Conservation (phyloP, 495 filamentous ascomycete genomes). For the Xylaria acuta region DNA sequence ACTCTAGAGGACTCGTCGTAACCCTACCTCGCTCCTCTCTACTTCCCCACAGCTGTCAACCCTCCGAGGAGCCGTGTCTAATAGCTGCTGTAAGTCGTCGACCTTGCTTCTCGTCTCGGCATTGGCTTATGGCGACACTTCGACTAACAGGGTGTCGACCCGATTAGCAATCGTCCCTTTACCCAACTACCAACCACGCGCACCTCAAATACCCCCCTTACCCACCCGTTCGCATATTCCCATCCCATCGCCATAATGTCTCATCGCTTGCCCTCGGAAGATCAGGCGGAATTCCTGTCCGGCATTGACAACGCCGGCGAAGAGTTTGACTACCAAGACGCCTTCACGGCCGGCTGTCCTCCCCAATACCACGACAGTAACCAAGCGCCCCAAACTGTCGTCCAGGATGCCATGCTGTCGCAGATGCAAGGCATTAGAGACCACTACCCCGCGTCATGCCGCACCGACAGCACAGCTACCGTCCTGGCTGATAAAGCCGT, state of each 20-base stretch:
- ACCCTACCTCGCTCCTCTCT: background rate
- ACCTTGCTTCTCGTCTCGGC: background rate
- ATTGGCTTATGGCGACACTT: background rate
- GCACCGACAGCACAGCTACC: slow-evolving; percentile 13
- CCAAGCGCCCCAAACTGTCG: slow-evolving; percentile 25
- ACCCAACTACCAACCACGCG: background rate
- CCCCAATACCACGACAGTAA: slow-evolving; percentile 35
- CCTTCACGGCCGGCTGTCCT: slow-evolving; percentile 26
- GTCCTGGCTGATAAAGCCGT: background rate
- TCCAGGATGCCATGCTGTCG: background rate
- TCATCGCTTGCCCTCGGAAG: slow-evolving; percentile 11
- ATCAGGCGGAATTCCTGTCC: background rate
- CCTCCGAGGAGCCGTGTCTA: background rate
- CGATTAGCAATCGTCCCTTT: background rate
- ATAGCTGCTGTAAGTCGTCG: slow-evolving; percentile 6
- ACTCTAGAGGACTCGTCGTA: background rate
- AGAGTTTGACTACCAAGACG: slow-evolving; percentile 10
- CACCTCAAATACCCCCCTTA: background rate
- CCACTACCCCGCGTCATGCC: background rate
- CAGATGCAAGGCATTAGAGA: background rate
- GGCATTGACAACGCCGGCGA: background rate
- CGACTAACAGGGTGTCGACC: slow-evolving; percentile 1
- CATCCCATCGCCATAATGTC: background rate
- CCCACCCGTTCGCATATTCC: background rate
- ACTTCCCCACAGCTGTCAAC: too few species aligned